Base-by-base conservation (phyloP, 1,139 yeast genomes). In the Magnusiomyces suaveolens region DNA sequence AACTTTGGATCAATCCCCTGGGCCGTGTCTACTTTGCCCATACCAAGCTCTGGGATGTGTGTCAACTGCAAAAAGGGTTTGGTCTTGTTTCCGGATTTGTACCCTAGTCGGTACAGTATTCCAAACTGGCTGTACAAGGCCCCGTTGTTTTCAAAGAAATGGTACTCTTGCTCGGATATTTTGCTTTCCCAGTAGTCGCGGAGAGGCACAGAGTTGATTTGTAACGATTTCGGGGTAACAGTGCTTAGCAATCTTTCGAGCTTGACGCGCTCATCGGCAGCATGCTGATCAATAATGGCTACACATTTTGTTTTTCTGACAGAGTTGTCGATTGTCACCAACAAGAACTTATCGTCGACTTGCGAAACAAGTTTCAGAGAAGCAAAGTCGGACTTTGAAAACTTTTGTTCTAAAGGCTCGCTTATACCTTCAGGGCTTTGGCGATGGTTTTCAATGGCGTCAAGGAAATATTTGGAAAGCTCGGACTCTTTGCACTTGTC, bases 261-360 rank as follows among this genome's bases (percentile, higher is more conserved):
- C 47, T 73, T 71, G 0, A 84, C 69, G 51, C 95, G 66, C 63
- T 86, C 95, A 65, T 84, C 92, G 49, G 83, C 79, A 0, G 95
- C 94, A 70, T 87, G 95, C 64, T 86, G 95, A 62, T 87, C 95
- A 1, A 84, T 62, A 0, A 78, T 68, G 14, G 76, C 64, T 2
- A 83, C 62, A 2, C 47, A 21, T 48, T 12, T 48, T 46, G 12
- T 26, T 23, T 47, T 41, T 32, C 43, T 24, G 24, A 47, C 4
- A 48, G 25, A 44, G 54, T 53, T 38, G 69, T 54, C 21, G n/a
- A 50, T 48, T 1, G 64, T 68, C 1, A 77, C 67, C 20, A 85
- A 66, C 23, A 86, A 78, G 62, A 84, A 84, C 61, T 80, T 81
- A 3, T 69, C 63, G 51, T 82, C 87, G 1, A 86, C 69, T 64